Base-by-base conservation (phyloP, 2,329 filamentous ascomycete species). In the Volutella citrinella region DNA sequence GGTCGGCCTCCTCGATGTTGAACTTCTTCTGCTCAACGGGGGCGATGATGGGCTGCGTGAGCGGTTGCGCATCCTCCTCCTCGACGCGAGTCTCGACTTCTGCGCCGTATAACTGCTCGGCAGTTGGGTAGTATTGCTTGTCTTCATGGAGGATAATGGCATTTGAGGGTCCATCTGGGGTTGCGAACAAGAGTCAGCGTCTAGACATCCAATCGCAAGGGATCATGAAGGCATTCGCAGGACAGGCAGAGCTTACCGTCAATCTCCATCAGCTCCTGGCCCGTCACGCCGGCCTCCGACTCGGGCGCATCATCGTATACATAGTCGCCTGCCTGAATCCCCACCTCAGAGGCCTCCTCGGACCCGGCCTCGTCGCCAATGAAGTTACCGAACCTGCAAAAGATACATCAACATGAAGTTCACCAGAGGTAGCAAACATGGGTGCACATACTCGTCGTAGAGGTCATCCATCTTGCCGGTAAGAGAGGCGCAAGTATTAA, bases 111-210 rank as follows among this genome's bases (percentile, higher is more conserved):
- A 95, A 82, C 63, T 98, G 93, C 57, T 91, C 83, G 36, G 93
- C 93, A n/a, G 90, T 95, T 19, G 93, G 93, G 59, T 98, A 98
- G 65, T 98, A 98, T 61, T 97, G 93, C 64, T 98, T 98, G 68
- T 98, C 93, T 72, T 98, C 93, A 66, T 98, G 93, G 27, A 98
- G 77, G 38, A 98, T 78, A n/a, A 98, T 89, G 32, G 93, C 91
- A 62, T 97, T 98, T 6, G 90, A 96, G 5, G 91, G 87, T 11
- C 86, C 89, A 61, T 88, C 80, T 77, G 46, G 15, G 30, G 23
- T 32, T 25, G 24, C 29, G 40, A 38, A 40, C 63, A 38, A 63
- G 59, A 35, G 34, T 42, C 36, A 31, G 26, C 10, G 16, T 13
- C 7, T 16, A 33, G 12, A 12, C 14, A 18, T 15, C 29, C n/a